phyloP scores from a whole-genome alignment of 345 rosid species.

The Eutrema heterophyllum region DNA sequence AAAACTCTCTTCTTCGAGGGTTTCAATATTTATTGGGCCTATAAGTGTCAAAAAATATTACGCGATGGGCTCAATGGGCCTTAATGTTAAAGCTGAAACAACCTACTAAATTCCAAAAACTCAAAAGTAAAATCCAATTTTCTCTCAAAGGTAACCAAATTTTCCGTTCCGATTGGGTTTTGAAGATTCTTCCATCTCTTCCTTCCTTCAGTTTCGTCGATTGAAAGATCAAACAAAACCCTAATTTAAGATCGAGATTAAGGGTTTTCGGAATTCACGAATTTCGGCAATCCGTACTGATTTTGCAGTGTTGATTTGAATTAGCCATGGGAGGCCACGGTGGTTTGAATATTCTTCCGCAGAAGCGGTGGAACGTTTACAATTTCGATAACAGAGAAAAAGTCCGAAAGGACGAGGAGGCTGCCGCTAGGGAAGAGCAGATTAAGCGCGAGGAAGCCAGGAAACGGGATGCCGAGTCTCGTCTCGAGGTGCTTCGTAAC shows the following conservation, averaged over 20 bases:
- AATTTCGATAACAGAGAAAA: conserved; percentile 82
- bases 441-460: conserved; percentile 69
- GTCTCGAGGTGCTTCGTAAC: conserved; percentile 70
- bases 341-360: conserved; percentile 89
- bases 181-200: not conserved
- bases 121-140: not conserved
- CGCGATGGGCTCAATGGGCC: not conserved
- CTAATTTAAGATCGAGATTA: not conserved
- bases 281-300: not conserved
- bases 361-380: conserved; percentile 93
- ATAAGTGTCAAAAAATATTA: too few relatives aligned
- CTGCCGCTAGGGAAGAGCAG: conserved; percentile 84
- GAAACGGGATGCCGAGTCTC: conserved; percentile 77
- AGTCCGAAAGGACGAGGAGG: conserved; percentile 80
- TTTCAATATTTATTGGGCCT: too few relatives aligned
- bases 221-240: not conserved
- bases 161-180: not conserved
- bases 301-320: not conserved
- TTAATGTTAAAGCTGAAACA: not conserved
- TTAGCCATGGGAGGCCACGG: conserved; percentile 88
- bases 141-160: not conserved
- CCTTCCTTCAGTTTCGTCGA: not conserved
- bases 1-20: too few relatives aligned
- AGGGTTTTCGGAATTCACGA: not conserved
- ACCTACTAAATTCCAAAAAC: not conserved